Percentiles rank a stretch among this genome's conserved stretches.
Conservation (phyloP, 1,139 yeast species). For the Sugiyamaella neomexicana region DNA sequence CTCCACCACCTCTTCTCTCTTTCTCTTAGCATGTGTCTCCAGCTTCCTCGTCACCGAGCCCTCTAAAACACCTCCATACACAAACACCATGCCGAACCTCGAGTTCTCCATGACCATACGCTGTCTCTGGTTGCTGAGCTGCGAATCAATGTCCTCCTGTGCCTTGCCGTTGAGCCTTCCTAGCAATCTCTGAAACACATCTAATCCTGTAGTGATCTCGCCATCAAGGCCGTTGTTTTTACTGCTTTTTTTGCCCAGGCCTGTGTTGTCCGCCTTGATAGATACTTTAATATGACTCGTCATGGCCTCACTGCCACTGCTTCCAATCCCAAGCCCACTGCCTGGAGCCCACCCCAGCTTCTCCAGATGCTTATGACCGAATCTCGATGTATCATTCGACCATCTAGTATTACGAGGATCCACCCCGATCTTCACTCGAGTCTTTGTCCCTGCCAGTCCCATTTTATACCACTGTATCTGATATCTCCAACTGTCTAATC, state of each 20-base stretch:
- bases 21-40: conserved; percentile 35
- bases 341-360: conserved; percentile 94
- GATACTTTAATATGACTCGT: conserved; percentile 82
- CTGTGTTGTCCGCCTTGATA: conserved; percentile 77
- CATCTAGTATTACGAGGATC: conserved; percentile 95
- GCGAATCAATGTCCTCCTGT: conserved; percentile 34
- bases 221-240: conserved; percentile 55
- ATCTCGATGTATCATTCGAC: conserved; percentile 81
- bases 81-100: conserved; percentile 84
- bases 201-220: conserved; percentile 88
- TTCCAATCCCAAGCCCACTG: conserved; percentile 72
- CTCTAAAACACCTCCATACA: conserved; percentile 75
- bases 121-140: conserved; percentile 31
- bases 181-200: conserved; percentile 85
- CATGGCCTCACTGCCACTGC: conserved; percentile 49
- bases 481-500: neutral
- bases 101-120: conserved; percentile 62
- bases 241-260: conserved; percentile 79
- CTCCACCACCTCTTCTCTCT: conserved; percentile 37
- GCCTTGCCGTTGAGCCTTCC: conserved; percentile 65
- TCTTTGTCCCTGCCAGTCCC: conserved; percentile 89
- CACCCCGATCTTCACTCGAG: conserved; percentile 80
- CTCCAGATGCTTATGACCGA: conserved; percentile 83
- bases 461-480: conserved; percentile 33
- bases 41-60: conserved; percentile 75